phyloP scores from a whole-genome alignment of 2,329 filamentous ascomycete genomes.

The Pseudopithomyces chartarum region DNA sequence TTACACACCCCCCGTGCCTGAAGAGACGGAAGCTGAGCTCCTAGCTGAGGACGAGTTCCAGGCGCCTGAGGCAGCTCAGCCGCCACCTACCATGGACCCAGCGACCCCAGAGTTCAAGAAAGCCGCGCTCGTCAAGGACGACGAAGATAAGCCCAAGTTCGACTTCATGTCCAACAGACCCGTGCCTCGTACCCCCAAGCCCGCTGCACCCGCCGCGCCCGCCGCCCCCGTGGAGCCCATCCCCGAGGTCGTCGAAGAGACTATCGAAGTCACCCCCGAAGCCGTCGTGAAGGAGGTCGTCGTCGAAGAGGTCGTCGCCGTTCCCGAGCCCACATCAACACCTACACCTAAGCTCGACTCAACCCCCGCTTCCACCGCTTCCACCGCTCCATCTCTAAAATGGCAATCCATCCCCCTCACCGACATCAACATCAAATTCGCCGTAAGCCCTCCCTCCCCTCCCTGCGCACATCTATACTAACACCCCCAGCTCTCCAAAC shows the following conservation, averaged over 20 bases:
- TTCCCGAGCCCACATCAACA: background rate
- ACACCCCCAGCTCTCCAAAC: constrained; percentile 71
- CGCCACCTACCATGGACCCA: constrained; percentile 31
- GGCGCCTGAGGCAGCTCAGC: constrained; percentile 9
- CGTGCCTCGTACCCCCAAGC: constrained; percentile 30
- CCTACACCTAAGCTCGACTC: background rate
- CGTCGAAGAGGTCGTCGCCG: background rate
- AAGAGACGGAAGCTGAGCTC: constrained; percentile 16
- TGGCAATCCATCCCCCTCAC: constrained; percentile 35
- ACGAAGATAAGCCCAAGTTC: constrained; percentile 35
- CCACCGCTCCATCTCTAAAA: constrained; percentile 19
- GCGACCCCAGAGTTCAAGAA: constrained; percentile 30
- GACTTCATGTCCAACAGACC: constrained; percentile 45
- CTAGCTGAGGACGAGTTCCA: constrained; percentile 27
- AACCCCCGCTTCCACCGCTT: background rate
- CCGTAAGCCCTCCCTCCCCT: constrained; percentile 31
- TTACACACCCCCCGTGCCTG: constrained; percentile 8
- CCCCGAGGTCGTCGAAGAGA: constrained; percentile 4
- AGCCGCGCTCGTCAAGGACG: constrained; percentile 34
- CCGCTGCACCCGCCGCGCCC: constrained; percentile 21
- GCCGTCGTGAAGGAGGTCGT: background rate
- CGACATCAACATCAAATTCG: constrained; percentile 40
- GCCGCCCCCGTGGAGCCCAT: constrained; percentile 4
- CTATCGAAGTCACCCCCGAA: background rate
- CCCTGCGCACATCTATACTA: background rate